Base-by-base conservation (phyloP, 2,329 filamentous ascomycete genomes). In the Colletotrichum tabaci region DNA sequence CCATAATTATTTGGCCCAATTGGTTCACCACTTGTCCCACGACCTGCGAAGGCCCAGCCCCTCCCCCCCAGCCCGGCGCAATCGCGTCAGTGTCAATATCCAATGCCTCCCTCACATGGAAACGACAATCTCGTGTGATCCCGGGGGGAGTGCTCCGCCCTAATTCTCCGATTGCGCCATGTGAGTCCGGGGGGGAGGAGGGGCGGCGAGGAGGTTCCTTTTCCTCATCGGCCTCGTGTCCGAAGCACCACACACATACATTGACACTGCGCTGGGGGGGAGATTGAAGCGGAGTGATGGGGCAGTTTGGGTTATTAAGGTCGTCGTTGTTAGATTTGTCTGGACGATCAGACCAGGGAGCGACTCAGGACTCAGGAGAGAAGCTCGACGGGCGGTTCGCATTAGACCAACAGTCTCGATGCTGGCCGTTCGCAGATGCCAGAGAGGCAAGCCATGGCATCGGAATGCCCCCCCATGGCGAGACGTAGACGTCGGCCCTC, bases 91-190 rank as follows among this genome's bases (percentile, higher is more conserved):
- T 46, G 10, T 30, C 30, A 30, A 30, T 30, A 30, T 30, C 30
- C 7, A 30, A 30, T 30, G 30, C 30, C 30, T 30, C 30, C 55
- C 44, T 46, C 21, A 21, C 13, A 26, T 35, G 40, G 35, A 30
- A 40, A 26, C 30, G 30, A 50, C 64, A 67, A 71, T 61, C 56
- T 67, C 57, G 50, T 56, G 57, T 49, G 30, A 7, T 8, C 30
- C n/a, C 56, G 40, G 40, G 26, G 52, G 26, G 50, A 47, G 40
- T 30, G 30, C 52, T 67, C 50, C 63, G 55, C 63, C 40, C 30
- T 71, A 67, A 71, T 67, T 71, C 67, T 71, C 63, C 67, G 63
- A 71, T 67, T 67, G 63, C 63, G 67, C 63, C 49, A 61, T 61
- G 50, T 23, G 42, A 53, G 52, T 58, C 44, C 35, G 60, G 60